A percentile compares a stretch with the other conserved stretches of the same genome.
These are phyloP conservation scores for Aspergillus ellipticus DNA, from an alignment of 495 filamentous ascomycete species.

Conservation along the genomic window DNA sequence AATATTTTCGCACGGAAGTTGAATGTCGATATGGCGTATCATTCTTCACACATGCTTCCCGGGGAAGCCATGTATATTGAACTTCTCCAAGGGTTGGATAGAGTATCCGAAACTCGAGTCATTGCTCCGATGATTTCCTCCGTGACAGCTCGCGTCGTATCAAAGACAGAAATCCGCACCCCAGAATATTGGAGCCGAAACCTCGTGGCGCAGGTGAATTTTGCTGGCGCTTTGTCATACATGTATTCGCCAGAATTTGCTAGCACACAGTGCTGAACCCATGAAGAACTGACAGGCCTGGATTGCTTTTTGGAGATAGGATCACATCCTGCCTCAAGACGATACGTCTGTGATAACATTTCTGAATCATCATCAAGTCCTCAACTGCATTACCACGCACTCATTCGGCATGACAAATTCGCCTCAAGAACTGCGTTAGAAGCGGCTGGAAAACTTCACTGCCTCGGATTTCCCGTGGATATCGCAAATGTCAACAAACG, in stretches of 20 bases:
- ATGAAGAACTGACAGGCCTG: conserved; percentile 32
- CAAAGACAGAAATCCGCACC: not conserved
- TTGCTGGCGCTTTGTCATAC: conserved; percentile 19
- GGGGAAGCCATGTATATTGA: not conserved
- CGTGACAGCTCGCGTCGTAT: not conserved
- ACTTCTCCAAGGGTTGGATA: not conserved
- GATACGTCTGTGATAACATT: too few relatives aligned
- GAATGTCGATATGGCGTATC: not conserved
- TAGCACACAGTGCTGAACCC: not conserved
- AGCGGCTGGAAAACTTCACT: too few relatives aligned
- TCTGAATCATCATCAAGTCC: too few relatives aligned
- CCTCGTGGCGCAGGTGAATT: conserved; percentile 25
- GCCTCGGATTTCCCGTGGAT: conserved; percentile 42
- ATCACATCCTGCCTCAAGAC: too few relatives aligned
- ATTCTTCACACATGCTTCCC: not conserved
- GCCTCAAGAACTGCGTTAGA: too few relatives aligned
- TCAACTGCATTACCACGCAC: too few relatives aligned
- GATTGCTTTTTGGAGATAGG: too few relatives aligned
- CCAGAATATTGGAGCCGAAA: conserved; percentile 34
- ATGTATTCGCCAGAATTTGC: not conserved
- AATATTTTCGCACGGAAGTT: not conserved
- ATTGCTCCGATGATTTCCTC: too few relatives aligned
- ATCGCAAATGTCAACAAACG: too few relatives aligned
- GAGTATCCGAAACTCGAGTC: too few relatives aligned
- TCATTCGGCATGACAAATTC: too few relatives aligned